Evolutionary conservation across 768 basidiomycete species (phyloP), one percentile per base, ranked within the genome.

Genomic region (Hemileccinum rubropunctum): DNA sequence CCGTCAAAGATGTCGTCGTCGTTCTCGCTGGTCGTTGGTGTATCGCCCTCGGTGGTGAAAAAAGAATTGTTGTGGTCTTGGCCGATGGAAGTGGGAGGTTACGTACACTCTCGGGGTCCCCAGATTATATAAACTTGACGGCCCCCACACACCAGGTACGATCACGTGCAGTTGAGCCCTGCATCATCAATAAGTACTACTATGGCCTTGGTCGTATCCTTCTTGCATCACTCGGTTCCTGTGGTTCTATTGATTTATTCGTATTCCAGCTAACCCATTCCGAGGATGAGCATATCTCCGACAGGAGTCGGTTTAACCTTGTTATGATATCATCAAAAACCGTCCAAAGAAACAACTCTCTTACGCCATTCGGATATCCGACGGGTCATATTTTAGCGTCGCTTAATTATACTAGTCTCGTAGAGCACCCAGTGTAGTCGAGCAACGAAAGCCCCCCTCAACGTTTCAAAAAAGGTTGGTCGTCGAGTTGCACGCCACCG

Each of bases 81-180:
- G 48, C 59, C 46, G 51, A 57, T 60, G 53, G 42, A 47, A 52
- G 47, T 50, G 50, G 34, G 39, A 33, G 10, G 50, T 61, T 59
- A 64, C 58, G 61, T 64, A 49, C 44, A 15, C 35, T 8, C 37
- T 14, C 33, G 62, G 64, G 55, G 64, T 61, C 61, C 55, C 21
- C 2, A 30, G 58, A 57, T 61, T 63, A 63, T 55, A 49, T 57
- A 61, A 57, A 27, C 13, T 9, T 18, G 10, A 30, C 28, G 28
- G 42, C 27, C 62, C 58, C 61, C 56, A 23, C 28, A 15, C 30
- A 58, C 57, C 47, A 13, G 32, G 9, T 18, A 8, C 43, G 55
- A 36, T 59, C 58, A 58, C 58, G 58, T 58, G 57, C 11, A 2
- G 3, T 6, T 6, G 53, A 40, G 27, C 34, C 23, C 33, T 35